Conservation (phyloP, 2,329 filamentous ascomycete species). For the Trichoderma sp. region DNA sequence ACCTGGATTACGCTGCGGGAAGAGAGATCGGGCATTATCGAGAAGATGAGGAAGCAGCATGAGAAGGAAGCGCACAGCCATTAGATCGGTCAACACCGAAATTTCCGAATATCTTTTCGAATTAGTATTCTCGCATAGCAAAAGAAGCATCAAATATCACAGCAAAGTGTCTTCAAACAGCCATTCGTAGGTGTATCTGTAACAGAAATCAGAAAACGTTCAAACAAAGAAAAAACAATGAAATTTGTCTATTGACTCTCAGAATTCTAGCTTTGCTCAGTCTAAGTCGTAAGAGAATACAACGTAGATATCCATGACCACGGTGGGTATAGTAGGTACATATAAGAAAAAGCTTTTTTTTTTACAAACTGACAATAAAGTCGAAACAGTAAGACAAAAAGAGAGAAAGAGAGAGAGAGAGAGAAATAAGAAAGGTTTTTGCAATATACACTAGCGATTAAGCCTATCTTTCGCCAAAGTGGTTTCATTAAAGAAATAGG, state of each 20-base stretch:
- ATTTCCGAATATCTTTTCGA: not conserved
- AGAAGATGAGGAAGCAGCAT: constrained; percentile 40
- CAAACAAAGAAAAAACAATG: not conserved
- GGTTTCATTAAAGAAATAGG: not conserved
- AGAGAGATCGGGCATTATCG: constrained; percentile 52
- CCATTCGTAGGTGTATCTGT: not conserved
- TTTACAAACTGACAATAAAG: constrained; percentile 10
- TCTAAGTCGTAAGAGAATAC: constrained; percentile 20
- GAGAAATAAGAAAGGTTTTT: not conserved
- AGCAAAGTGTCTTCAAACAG: not conserved
- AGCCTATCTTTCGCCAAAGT: not conserved
- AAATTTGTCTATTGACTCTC: constrained; percentile 10
- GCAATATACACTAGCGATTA: constrained; percentile 17
- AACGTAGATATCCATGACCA: constrained; percentile 23
- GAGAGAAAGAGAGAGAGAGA: no score
- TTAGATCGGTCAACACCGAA: not conserved
- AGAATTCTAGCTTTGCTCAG: constrained; percentile 21
- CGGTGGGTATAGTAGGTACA: constrained; percentile 25
- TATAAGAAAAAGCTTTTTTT: not conserved
- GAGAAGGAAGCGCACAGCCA: constrained; percentile 23
- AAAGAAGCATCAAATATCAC: not conserved
- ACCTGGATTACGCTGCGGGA: constrained; percentile 70
- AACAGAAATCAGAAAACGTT: not conserved
- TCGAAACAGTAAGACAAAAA: not conserved
- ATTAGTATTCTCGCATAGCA: not conserved